Percentiles rank a stretch among this genome's conserved stretches.
These are phyloP conservation scores for Trypanosoma mega DNA, from an alignment of 208 protist genomes.

Conservation along the genomic window DNA sequence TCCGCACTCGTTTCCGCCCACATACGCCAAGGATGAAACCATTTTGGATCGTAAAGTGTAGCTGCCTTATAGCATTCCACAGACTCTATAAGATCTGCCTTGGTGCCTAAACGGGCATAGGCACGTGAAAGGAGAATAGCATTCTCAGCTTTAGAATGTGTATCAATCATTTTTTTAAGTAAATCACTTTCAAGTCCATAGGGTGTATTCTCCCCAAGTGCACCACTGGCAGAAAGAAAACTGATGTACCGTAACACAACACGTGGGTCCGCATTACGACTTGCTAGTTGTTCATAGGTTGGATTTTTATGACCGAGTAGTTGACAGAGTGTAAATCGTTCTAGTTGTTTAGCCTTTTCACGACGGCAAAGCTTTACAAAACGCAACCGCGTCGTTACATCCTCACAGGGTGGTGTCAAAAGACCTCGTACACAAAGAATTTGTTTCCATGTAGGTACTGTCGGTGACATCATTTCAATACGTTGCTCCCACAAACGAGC, in stretches of 20 bases:
- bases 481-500: conserved; percentile 90
- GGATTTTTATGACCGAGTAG: conserved; percentile 60
- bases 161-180: conserved; percentile 83
- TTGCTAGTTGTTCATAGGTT: conserved; percentile 71
- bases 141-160: conserved; percentile 77
- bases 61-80: conserved; percentile 78
- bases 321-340: conserved; percentile 78
- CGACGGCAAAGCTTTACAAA: conserved; percentile 95
- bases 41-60: conserved; percentile 77
- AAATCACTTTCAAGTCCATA: conserved; percentile 77
- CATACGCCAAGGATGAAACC: conserved; percentile 84
- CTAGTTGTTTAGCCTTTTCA: conserved; percentile 66
- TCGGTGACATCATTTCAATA: conserved; percentile 90
- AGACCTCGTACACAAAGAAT: conserved; percentile 94
- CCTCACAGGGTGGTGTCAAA: conserved; percentile 88
- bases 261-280: conserved; percentile 61
- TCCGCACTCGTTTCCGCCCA: conserved; percentile 76
- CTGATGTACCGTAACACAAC: conserved; percentile 88
- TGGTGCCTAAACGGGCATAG: conserved; percentile 75
- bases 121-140: conserved; percentile 53
- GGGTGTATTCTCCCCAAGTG: conserved; percentile 45
- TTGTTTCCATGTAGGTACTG: conserved; percentile 96
- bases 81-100: conserved; percentile 45
- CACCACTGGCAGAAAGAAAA: conserved; percentile 65
- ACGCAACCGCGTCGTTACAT: conserved; percentile 96